Base-by-base conservation (phyloP, 2,329 filamentous ascomycete genomes). In the Paracoccidioides lutzii region DNA sequence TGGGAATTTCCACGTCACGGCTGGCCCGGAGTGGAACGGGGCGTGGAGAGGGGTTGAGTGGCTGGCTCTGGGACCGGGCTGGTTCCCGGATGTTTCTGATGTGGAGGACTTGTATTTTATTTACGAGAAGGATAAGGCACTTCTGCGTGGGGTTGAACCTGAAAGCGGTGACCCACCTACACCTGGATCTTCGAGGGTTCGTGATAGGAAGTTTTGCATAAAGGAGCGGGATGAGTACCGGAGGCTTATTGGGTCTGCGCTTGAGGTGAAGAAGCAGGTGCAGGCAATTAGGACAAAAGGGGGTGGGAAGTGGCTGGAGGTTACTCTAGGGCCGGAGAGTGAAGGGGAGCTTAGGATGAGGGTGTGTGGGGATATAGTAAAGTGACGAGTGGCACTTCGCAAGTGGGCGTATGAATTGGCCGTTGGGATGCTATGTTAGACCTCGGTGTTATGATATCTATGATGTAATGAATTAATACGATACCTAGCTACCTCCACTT, bases 11-110 rank as follows among this genome's bases (percentile, higher is more conserved):
- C 32, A 10, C 30, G 32, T 44, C 22, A 49, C 59, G 8, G 58
- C 65, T 5, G 69, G 71, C 0, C 70, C 73, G 1, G 73, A 76
- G 46, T 77, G 74, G 73, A 76, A 72, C 53, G 66, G 68, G 1
- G 67, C 69, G 1, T 77, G 75, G 75, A 63, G 74, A 56, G 69
- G 73, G 54, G 60, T 77, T 9, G 68, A 73, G 49, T 72, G 65
- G 60, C 60, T 77, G 33, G 64, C 70, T 5, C 62, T 77, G 4
- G 67, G 69, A 4, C 69, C 73, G 4, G 74, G 73, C 0, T 75
- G 69, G 71, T 60, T 68, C 35, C 68, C 72, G 0, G 53, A 54
- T 46, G 14, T 41, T 28, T 45, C 50, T 12, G 51, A 53, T 7
- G 46, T 38, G 14, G 14, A 48, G 43, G 45, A 35, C 30, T 44